Base-by-base conservation (phyloP, 2,329 filamentous ascomycete species). In the Venturia pyrina region DNA sequence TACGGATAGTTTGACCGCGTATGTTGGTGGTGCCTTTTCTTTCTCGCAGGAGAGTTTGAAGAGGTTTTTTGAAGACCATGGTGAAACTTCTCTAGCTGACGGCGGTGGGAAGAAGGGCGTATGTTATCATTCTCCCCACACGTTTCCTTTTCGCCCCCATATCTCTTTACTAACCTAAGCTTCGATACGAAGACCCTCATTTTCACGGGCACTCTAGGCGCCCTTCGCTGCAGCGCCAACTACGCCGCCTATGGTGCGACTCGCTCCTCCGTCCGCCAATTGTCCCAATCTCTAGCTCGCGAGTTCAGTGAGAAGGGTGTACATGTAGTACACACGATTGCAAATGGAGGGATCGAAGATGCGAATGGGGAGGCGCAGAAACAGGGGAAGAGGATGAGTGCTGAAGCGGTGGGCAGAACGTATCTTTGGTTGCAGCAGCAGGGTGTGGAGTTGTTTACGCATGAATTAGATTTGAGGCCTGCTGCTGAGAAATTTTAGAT, bases 251-350 rank as follows among this genome's bases (percentile, higher is more conserved):
- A 86, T 67, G 83, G 83, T 10, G 83, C 82, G 6, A 79, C 80
- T 0, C 74, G 83, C 3, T 76, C 80, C 0, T 80, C 80, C 1
- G 82, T 83, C 7, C 73, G 83, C 46, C 83, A 85, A 73, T 73
- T 86, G 15, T 82, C 82, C 0, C 83, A 85, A 72, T 80, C 78
- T 8, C 72, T 86, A 56, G 83, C 82, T 0, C 79, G 82, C 46
- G 84, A 86, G 72, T 82, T 85, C 74, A 83, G 79, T 68, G 77
- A 78, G n/a, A 81, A 79, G 67, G 83, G 83, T 1, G 73, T 86
- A 0, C 83, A 86, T 71, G 82, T 85, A 3, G 82, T 82, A n/a
- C 84, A 87, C 73, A 78, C 83, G 2, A 83, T 86, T 67, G 82
- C 81, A 0, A 86, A 86, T 70, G 83, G 82, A 0, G 74, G 72